Base-by-base conservation (phyloP, 768 basidiomycete genomes). In the Leucocoprinus leucothites region DNA sequence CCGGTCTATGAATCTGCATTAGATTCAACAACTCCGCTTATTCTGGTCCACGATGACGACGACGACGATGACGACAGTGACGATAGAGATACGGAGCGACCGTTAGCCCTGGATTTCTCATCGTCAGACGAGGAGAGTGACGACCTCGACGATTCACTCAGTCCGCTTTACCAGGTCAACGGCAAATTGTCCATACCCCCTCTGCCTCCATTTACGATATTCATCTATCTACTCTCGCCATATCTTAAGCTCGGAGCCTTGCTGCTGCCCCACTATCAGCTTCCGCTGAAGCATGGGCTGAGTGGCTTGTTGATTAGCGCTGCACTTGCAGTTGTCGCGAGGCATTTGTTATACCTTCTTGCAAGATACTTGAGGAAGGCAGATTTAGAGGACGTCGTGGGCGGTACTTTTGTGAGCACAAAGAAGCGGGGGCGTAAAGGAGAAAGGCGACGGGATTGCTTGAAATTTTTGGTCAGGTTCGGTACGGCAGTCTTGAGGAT, bases 301-400 rank as follows among this genome's bases (percentile, higher is more conserved):
- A 69, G 81, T 25, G 68, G 73, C 1, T 66, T 89, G 1, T 44
- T 83, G 28, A 61, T 76, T 25, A 83, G 83, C 55, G 83, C 84
- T n/a, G 60, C 76, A 34, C 68, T 86, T 13, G 78, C 87, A 6
- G 78, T 77, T 28, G 81, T 87, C 58, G 75, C 82, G 36, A 73
- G 86, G 48, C 86, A 88, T 60, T 70, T 91, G 47, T 87, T 85
- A 84, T 89, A 87, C 69, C 80, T 89, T 75, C 78, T 91, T n/a
- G 82, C 84, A 43, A 77, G 85, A 28, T 88, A 91, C 66, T 73
- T 87, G 43, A 80, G 82, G 61, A 80, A 81, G 65, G 74, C 78
- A 28, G 82, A 87, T 57, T 65, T 85, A 35, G 84, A 88, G 65
- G 87, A 89, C 57, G 73, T 90, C 40, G 64, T 89, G 48, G 61